phyloP scores from a whole-genome alignment of 2,329 filamentous ascomycete genomes.

The Ophiostoma sp. region DNA sequence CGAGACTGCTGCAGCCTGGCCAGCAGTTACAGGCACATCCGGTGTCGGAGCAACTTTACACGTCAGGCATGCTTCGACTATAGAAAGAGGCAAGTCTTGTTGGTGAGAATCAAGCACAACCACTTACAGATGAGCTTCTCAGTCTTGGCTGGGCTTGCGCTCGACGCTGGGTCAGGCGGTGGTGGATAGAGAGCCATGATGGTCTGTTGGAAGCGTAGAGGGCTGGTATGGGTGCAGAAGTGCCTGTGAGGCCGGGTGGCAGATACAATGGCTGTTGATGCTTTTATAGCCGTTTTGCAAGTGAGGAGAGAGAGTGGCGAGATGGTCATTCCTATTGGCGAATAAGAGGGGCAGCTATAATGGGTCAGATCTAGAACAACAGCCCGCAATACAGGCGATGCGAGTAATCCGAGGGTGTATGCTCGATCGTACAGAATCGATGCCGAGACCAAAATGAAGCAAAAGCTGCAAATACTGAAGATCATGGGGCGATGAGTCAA shows the following conservation, averaged over 20 bases:
- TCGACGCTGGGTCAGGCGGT: slow-evolving; percentile 12
- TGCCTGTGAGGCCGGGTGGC: not conserved
- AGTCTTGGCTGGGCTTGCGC: slow-evolving; percentile 3
- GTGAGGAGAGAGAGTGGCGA: slow-evolving; percentile 6
- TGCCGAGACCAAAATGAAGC: not conserved
- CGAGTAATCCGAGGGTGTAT: not conserved
- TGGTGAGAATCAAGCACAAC: not conserved
- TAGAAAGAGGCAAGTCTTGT: too few relatives aligned
- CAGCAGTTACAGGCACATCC: slow-evolving; percentile 15
- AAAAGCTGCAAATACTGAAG: not conserved
- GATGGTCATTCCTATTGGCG: not conserved
- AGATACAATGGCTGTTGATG: not conserved
- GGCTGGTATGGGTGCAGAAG: slow-evolving; percentile 9
- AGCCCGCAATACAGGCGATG: slow-evolving; percentile 1
- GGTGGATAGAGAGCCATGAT: slow-evolving; percentile 25
- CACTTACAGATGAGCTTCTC: slow-evolving; percentile 26
- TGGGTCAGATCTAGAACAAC: not conserved
- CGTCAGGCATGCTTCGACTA: too few relatives aligned
- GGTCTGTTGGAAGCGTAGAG: not conserved
- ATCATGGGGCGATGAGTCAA: slow-evolving; percentile 3
- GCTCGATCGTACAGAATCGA: not conserved
- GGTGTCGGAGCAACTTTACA: slow-evolving; percentile 33
- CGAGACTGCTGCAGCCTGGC: not conserved
- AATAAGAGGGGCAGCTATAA: slow-evolving; percentile 10
- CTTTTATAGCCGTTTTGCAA: not conserved